Conservation (phyloP, 2,329 filamentous ascomycete species). For the Phaeosphaeriaceae sp. region DNA sequence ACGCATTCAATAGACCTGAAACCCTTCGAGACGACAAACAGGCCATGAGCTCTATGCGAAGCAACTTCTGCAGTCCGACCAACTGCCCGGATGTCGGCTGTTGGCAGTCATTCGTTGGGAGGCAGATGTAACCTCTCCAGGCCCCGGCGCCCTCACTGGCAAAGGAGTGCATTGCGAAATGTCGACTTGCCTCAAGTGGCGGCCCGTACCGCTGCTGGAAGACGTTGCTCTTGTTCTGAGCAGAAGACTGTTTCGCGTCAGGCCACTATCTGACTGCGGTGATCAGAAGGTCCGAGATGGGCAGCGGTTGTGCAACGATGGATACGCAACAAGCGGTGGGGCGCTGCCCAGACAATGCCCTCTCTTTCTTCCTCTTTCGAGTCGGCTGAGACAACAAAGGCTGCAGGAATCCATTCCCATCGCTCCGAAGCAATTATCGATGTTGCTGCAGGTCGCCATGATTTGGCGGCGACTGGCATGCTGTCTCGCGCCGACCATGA, state of each 20-base stretch:
- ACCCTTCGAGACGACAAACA: not conserved
- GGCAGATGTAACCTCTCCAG: not conserved
- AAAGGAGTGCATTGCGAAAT: not conserved
- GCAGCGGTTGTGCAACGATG: slow-evolving; percentile 38
- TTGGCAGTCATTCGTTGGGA: not conserved
- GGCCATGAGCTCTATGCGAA: not conserved
- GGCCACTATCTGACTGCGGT: slow-evolving; percentile 24
- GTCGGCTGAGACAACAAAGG: slow-evolving; percentile 42
- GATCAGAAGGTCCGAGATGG: slow-evolving; percentile 35
- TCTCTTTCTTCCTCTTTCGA: slow-evolving; percentile 24
- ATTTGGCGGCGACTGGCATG: slow-evolving; percentile 30
- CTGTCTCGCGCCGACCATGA: slow-evolving; percentile 38
- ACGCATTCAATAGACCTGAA: slow-evolving; percentile 1
- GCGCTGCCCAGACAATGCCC: slow-evolving; percentile 24
- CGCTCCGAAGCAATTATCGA: slow-evolving; percentile 37
- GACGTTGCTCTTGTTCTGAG: slow-evolving; percentile 26
- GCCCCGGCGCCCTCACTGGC: not conserved
- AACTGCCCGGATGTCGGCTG: not conserved
- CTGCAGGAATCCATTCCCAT: slow-evolving; percentile 32
- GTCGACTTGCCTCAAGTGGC: slow-evolving; percentile 19
- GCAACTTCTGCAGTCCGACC: not conserved
- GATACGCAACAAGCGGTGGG: slow-evolving; percentile 27
- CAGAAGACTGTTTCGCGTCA: slow-evolving; percentile 37
- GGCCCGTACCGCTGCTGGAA: slow-evolving; percentile 40
- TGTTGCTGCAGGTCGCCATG: slow-evolving; percentile 46